Conservation (phyloP, 2,329 filamentous ascomycete genomes). For the Ophiostoma sp. region DNA sequence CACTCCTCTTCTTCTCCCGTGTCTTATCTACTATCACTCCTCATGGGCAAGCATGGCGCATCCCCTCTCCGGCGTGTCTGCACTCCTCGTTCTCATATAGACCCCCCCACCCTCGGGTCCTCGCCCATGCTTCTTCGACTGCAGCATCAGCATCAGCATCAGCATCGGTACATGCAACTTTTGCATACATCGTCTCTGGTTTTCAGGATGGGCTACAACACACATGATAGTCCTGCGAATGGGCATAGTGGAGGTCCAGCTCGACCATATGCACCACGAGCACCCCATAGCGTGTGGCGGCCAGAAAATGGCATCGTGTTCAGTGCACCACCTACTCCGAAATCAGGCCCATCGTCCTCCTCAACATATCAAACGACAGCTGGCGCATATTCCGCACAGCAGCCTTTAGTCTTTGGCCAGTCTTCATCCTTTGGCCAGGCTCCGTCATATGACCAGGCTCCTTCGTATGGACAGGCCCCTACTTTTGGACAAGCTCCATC, state of each 20-base stretch:
- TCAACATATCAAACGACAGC: neutral
- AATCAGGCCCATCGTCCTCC: neutral
- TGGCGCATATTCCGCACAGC: conserved; percentile 16
- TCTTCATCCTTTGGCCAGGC: neutral
- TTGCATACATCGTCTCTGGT: neutral
- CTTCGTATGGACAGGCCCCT: conserved; percentile 6
- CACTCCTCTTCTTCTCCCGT: neutral
- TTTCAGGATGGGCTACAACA: neutral
- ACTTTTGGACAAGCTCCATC: conserved; percentile 7
- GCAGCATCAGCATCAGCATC: neutral
- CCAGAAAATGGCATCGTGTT: conserved; percentile 39
- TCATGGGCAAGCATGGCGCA: conserved; percentile 21
- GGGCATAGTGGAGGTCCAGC: neutral
- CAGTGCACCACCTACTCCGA: neutral
- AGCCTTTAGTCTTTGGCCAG: neutral
- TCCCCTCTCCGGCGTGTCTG: conserved; percentile 8
- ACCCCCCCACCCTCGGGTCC: neutral
- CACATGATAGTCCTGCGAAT: neutral
- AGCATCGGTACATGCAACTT: neutral
- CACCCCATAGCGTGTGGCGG: conserved; percentile 33
- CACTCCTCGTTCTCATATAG: neutral
- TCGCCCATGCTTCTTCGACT: neutral
- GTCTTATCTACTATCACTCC: neutral
- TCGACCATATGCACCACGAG: neutral
- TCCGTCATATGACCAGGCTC: neutral